These are phyloP conservation scores for Teratosphaeria destructans DNA, from an alignment of 2,329 filamentous ascomycete species.

Conservation along the genomic window DNA sequence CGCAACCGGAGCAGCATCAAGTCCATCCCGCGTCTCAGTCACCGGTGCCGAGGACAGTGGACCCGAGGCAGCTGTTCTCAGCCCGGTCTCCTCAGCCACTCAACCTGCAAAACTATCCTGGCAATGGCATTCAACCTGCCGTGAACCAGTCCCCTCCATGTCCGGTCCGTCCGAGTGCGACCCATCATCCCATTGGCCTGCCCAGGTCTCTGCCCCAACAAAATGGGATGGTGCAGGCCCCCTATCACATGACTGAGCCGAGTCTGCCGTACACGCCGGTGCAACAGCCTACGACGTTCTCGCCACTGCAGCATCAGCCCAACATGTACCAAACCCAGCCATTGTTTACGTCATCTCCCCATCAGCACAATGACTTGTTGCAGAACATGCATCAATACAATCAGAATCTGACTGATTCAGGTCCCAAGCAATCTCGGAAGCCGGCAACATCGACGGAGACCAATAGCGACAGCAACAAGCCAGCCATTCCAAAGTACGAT, in stretches of 20 bases:
- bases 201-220: background rate
- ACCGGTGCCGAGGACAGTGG: background rate
- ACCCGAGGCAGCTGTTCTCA: background rate
- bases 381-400: background rate
- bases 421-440: slow-evolving; percentile 21
- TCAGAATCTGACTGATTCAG: slow-evolving; percentile 12
- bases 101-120: background rate
- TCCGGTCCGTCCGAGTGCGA: background rate
- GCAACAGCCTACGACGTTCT: background rate
- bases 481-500: slow-evolving; percentile 7
- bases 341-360: background rate
- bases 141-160: background rate
- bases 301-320: background rate
- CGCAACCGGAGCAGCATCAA: background rate
- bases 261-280: background rate
- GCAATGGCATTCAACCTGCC: slow-evolving; percentile 2
- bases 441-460: slow-evolving; percentile 1
- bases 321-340: background rate
- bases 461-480: background rate
- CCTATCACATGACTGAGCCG: background rate
- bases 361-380: background rate
- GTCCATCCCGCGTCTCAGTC: background rate
- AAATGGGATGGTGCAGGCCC: background rate
- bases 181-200: background rate
- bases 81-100: background rate